These are phyloP conservation scores for Curvularia eragrostidis DNA, from an alignment of 2,329 filamentous ascomycete species.

Conservation along the genomic window DNA sequence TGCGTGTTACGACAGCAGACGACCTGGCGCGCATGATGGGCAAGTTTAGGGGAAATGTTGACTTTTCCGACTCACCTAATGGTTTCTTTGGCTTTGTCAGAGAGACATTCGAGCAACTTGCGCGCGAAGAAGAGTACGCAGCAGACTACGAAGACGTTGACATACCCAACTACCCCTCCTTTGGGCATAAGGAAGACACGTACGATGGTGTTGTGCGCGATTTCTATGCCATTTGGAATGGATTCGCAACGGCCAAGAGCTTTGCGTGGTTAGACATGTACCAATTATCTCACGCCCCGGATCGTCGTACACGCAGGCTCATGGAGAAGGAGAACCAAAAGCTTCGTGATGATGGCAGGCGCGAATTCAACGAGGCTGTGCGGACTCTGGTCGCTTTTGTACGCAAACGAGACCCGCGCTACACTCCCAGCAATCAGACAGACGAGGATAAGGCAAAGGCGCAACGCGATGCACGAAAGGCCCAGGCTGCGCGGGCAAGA, in stretches of 20 bases:
- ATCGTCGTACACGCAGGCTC: slow-evolving; percentile 77
- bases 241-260: slow-evolving; percentile 82
- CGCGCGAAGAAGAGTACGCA: slow-evolving; percentile 78
- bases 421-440: slow-evolving; percentile 75
- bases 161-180: slow-evolving; percentile 75
- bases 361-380: slow-evolving; percentile 93
- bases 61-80: slow-evolving; percentile 78
- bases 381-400: slow-evolving; percentile 85
- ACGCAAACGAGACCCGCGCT: slow-evolving; percentile 88
- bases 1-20: slow-evolving; percentile 78
- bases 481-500: slow-evolving; percentile 82
- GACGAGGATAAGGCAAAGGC: slow-evolving; percentile 81
- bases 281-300: slow-evolving; percentile 82
- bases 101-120: slow-evolving; percentile 79
- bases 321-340: slow-evolving; percentile 98
- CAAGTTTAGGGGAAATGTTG: slow-evolving; percentile 77
- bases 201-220: slow-evolving; percentile 78
- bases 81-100: slow-evolving; percentile 86
- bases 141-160: slow-evolving; percentile 71
- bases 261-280: slow-evolving; percentile 92
- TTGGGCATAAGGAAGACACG: slow-evolving; percentile 76
- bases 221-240: slow-evolving; percentile 83
- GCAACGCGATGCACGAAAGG: slow-evolving; percentile 77
- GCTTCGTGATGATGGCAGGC: slow-evolving; percentile 78
- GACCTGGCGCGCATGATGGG: slow-evolving; percentile 81